Evolutionary conservation across 805 yeast species (phyloP), one percentile per base, ranked within the genome.

Genomic region (Allodekkera sacchari): DNA sequence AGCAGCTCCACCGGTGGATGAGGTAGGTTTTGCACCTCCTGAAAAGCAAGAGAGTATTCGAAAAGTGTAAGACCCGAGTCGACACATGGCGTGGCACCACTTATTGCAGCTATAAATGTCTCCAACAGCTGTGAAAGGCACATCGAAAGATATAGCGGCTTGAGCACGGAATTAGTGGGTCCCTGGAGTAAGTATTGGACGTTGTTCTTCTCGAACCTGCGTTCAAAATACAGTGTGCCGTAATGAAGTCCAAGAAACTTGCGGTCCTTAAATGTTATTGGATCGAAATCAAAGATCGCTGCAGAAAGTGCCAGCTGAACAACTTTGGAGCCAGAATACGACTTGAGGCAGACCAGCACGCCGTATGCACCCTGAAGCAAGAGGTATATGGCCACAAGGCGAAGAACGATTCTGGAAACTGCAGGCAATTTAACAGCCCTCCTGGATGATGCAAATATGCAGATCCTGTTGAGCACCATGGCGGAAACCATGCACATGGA

Each of bases 1-100:
- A 71, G 61, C 28, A 70, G 57, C 47, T 66, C 83, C 30, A 62
- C 67, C 1, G 76, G 67, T 20, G 76, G 84, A 30, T 64, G 56
- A 32, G 33, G 57, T 21, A 61, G 55, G 27, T 64, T 61, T 49
- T 68, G 80, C 35, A 69, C 76, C 43, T 82, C 92, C 45, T 81
- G 88, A 47, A 79, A 79, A 9, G 84, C 83, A 11, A 80, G 51
- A 4, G 89, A 78, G 44, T 75, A 79, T 50, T 83, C 92, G 53
- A 82, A 80, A 22, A 82, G 55, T 1, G 92, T 77, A 40, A 81
- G 59, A 0, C 84, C 84, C 11, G 77, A 68, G 34, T 79, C 88
- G 14, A 72, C 66, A 34, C 66, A 63, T 6, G 84, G 81, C 17
- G 58, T 53, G 26, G 60, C 60, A 7, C 82, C 83, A 34, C 67